Base-by-base conservation (phyloP, 2,329 filamentous ascomycete species). In the Sarocladiaceae sp. region DNA sequence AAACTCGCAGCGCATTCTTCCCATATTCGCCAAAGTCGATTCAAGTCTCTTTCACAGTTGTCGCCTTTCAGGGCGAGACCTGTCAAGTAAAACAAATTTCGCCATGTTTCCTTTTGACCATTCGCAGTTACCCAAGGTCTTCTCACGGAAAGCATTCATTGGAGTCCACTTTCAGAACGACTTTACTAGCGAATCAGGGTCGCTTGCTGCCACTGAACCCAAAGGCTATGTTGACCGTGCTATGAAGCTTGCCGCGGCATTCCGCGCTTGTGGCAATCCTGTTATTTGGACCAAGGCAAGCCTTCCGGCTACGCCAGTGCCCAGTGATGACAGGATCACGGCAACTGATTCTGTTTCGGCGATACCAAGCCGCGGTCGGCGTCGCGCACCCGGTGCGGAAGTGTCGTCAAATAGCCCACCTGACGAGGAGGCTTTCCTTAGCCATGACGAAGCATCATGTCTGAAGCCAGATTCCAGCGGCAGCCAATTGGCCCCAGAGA, bases 81-180 rank as follows among this genome's bases (percentile, higher is more conserved):
- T 48, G 44, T 17, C n/a, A 48, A 10, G 5, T 6, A 25, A 3
- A n/a, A 20, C 10, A 11, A 20, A n/a, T n/a, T 13, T 22, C 56
- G 58, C 52, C 55, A 80, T 82, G 71, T 81, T 85, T 62, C 65
- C 77, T 55, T 82, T 85, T 64, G 78, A 83, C 59, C 69, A 74
- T 35, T 66, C 76, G 42, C 71, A 74, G 31, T 71, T 86, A 18
- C 83, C 83, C 11, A 70, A 78, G 47, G 68, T 86, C 50, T 72
- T 69, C 26, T 82, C 82, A 8, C 77, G 83, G 50, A 82, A 80
- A 69, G 93, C 90, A 1, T 76, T 99, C 39, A 74, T 97, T 18
- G 73, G 95, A 17, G 78, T 97, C 57, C 93, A 96, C 62, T 81
- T 96, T 31, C 94, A 97, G 64, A 90, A 95, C 61, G 93, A 97